phyloP scores from a whole-genome alignment of 2,329 filamentous ascomycete genomes.

The Aspergillus neoniger region DNA sequence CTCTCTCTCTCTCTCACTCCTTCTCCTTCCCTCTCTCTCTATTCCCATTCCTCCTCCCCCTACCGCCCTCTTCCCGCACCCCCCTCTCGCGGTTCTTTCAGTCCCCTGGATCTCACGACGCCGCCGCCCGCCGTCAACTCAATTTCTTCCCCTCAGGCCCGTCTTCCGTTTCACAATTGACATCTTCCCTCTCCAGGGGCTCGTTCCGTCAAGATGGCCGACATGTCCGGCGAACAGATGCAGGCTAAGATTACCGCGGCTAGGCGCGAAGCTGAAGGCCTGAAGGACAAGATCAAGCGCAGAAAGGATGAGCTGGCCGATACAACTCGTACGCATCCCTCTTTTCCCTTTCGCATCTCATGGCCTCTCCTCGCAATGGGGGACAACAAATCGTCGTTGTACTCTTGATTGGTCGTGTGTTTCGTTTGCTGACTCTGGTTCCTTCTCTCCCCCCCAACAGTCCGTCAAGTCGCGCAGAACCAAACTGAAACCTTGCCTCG shows the following conservation, averaged over 20 bases:
- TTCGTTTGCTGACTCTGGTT: conserved; percentile 27
- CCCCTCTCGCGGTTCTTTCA: conserved; percentile 13
- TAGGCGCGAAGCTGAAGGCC: conserved; percentile 92
- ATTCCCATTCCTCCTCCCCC: conserved; percentile 14
- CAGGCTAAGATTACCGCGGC: conserved; percentile 91
- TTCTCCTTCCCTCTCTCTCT: conserved; percentile 10
- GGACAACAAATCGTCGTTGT: not conserved
- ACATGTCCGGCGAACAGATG: conserved; percentile 63
- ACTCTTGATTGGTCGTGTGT: not conserved
- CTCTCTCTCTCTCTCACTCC: conserved; percentile 13
- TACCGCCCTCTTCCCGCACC: conserved; percentile 13
- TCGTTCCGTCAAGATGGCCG: conserved; percentile 44
- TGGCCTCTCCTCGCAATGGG: conserved; percentile 10
- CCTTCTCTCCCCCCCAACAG: conserved; percentile 51
- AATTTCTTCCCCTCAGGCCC: conserved; percentile 16
- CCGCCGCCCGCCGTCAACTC: conserved; percentile 39
- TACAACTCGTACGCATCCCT: conserved; percentile 77
- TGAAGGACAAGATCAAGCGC: conserved; percentile 98
- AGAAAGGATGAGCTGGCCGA: conserved; percentile 99
- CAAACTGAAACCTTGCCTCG: conserved; percentile 89
- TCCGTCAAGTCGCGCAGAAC: conserved; percentile 88
- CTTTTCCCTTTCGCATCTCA: conserved; percentile 12
- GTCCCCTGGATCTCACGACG: conserved; percentile 24
- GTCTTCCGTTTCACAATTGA: conserved; percentile 23
- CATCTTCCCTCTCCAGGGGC: conserved; percentile 28